phyloP scores from a whole-genome alignment of 2,329 filamentous ascomycete species.

The Fusarium sp. region DNA sequence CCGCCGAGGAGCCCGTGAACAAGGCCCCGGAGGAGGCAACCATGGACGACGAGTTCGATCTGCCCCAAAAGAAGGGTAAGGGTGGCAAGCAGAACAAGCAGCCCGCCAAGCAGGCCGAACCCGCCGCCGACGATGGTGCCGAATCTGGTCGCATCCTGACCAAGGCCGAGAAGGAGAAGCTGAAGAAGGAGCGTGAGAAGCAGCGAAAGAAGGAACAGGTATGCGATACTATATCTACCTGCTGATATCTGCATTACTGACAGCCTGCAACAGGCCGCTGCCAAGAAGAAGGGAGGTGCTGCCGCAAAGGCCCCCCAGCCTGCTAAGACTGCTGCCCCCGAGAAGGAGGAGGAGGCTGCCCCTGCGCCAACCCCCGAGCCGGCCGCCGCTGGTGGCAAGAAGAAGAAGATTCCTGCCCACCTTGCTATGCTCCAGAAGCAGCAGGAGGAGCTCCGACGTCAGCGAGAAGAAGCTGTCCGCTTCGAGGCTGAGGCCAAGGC shows the following conservation, averaged over 20 bases:
- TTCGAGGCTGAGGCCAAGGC: slow-evolving; percentile 71
- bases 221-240: slow-evolving; percentile 9
- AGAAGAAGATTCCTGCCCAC: slow-evolving; percentile 89
- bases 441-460: slow-evolving; percentile 78
- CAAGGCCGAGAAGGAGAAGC: slow-evolving; percentile 98
- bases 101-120: slow-evolving; percentile 55
- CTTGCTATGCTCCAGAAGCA: slow-evolving; percentile 81
- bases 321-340: slow-evolving; percentile 51
- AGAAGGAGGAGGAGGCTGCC: slow-evolving; percentile 74
- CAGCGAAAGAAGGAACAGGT: slow-evolving; percentile 98
- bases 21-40: slow-evolving; percentile 85
- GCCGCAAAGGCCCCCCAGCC: slow-evolving; percentile 41
- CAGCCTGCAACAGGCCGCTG: slow-evolving; percentile 61
- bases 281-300: slow-evolving; percentile 78
- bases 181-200: slow-evolving; percentile 99
- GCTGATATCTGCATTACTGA: slow-evolving; percentile 15
- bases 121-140: slow-evolving; percentile 64
- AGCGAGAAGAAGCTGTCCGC: slow-evolving; percentile 74
- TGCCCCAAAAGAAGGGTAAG: slow-evolving; percentile 81
- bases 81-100: slow-evolving; percentile 60
- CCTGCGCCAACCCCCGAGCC: slow-evolving; percentile 43
- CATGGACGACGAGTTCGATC: slow-evolving; percentile 86
- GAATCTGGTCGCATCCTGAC: slow-evolving; percentile 80
- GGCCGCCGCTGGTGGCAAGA: slow-evolving; percentile 64
- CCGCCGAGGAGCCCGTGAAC: slow-evolving; percentile 69